Base-by-base conservation (phyloP, 2,329 filamentous ascomycete genomes). In the Aspergillus ochraceoroseus region DNA sequence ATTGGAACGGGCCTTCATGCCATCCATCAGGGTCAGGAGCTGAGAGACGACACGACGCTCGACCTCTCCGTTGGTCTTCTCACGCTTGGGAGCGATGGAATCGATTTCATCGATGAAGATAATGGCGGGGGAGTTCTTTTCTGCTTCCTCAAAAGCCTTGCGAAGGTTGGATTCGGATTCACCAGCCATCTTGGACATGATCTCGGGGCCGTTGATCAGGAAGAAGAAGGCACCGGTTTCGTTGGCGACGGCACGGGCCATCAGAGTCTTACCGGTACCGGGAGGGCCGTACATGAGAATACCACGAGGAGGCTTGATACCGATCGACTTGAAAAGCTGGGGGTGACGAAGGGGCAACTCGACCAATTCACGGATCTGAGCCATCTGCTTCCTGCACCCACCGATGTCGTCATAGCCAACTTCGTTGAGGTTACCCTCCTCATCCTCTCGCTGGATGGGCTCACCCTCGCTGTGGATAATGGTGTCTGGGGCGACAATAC, bases 151-250 rank as follows among this genome's bases (percentile, higher is more conserved):
- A 59, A 98, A 98, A n/a, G 92, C 92, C 73, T 96, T 96, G 59
- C 92, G 85, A 54, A 98, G 71, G 68, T 96, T 96, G 45, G 90
- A 96, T 70, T 96, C 92, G 44, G 92, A 96, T 71, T 98, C 92
- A 79, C 92, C 92, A 45, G 92, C 92, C 92, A 96, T 96, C 80
- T 96, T 96, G 44, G 90, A 95, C 92, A 98, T 96, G 74, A 98
- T 96, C 68, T 96, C 92, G 37, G 92, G 92, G 52, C 92, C 90
- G 71, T 96, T 96, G 79, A 98, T 96, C 50, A 96, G 73, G 81
- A 98, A 96, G 75, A 98, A 98, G 76, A 96, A 96, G 33, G 90
- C 90, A 59, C 92, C 92, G 22, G 92, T 96, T 76, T 96, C 92
- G 72, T 96, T 96, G 70, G 92, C 92, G 41, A 98, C 92, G 50